Base-by-base conservation (phyloP, 2,329 filamentous ascomycete genomes). In the Ceratocystis cubensis region DNA sequence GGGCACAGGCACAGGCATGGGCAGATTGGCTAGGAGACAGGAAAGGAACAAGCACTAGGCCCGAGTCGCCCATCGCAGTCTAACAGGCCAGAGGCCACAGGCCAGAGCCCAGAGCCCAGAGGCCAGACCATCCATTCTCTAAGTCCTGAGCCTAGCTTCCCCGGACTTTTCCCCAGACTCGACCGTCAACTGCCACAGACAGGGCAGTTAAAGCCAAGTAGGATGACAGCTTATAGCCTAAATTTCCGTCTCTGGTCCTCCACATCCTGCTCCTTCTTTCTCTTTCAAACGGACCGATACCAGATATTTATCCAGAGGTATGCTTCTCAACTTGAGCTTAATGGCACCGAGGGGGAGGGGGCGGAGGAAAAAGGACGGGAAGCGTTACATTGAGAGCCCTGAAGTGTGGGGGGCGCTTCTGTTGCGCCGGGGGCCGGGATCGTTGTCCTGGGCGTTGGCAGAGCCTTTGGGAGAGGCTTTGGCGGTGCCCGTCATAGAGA, bases 311-410 rank as follows among this genome's bases (percentile, higher is more conserved):
- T 65, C 37, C 50, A 65, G 53, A 41, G 10, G 3, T 15, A 13
- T 41, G 10, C 25, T 15, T 6, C 48, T 50, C 8, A 13, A 50
- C 48, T 20, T 13, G 7, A 50, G 22, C 48, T 50, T 10, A 22
- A 22, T 22, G n/a, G 22, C 17, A 50, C 48, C 13, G 2, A 7
- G 20, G 13, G 7, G n/a, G 5, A 28, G n/a, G 50, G 30, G 17
- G 59, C n/a, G 7, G 4, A 28, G 17, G 33, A 17, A 7, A 8
- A 33, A 20, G 59, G 59, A 44, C 22, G 33, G 41, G 59, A 45
- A 62, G 65, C 5, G 65, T 66, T 66, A 66, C 65, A 66, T 66
- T 62, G 37, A 41, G 44, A 28, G 59, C 45, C 65, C 65, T 57
- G 59, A 57, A 33, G 63, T 63, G 65, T 57, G 61, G 28, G 28